These are phyloP conservation scores for Beauveria sp. DNA, from an alignment of 2,329 filamentous ascomycete genomes.

Conservation along the genomic window DNA sequence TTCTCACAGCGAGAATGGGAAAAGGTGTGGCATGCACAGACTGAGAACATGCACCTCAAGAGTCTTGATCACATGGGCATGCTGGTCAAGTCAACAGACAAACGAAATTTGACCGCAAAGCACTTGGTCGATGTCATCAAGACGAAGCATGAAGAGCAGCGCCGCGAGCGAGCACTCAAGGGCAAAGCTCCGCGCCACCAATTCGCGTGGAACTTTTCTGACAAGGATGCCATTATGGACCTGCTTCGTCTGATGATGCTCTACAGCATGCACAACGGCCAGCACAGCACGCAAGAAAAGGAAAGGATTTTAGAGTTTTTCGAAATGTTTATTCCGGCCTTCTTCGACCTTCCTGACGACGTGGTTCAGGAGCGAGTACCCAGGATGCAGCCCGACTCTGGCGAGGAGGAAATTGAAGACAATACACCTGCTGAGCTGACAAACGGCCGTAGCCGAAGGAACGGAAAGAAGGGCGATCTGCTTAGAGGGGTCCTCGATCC, in stretches of 20 bases:
- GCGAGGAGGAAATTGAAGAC: conserved; percentile 73
- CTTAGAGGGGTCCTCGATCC: conserved; percentile 81
- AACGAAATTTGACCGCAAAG: conserved; percentile 84
- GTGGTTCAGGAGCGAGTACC: conserved; percentile 58
- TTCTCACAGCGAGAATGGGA: conserved; percentile 97
- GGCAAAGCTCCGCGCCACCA: conserved; percentile 60
- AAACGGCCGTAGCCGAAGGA: conserved; percentile 60
- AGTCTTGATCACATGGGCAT: conserved; percentile 96
- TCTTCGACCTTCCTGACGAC: conserved; percentile 69
- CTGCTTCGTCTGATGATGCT: conserved; percentile 55
- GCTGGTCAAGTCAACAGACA: conserved; percentile 79
- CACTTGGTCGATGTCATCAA: conserved; percentile 85
- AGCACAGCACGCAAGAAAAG: conserved; percentile 65
- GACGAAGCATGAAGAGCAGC: conserved; percentile 85
- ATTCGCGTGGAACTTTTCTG: conserved; percentile 66
- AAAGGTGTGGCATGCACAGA: conserved; percentile 96
- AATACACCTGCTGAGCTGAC: conserved; percentile 62
- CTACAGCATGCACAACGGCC: conserved; percentile 59
- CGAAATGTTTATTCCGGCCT: conserved; percentile 65
- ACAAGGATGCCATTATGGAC: conserved; percentile 60
- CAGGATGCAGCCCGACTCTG: conserved; percentile 61
- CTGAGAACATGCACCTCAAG: conserved; percentile 88
- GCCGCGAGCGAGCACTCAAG: conserved; percentile 59
- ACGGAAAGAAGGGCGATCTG: conserved; percentile 71
- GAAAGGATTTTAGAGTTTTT: conserved; percentile 69